A percentile compares a stretch with the other conserved stretches of the same genome.
Conservation (phyloP, 2,329 filamentous ascomycete species). For the Sordariomycetes sp. region DNA sequence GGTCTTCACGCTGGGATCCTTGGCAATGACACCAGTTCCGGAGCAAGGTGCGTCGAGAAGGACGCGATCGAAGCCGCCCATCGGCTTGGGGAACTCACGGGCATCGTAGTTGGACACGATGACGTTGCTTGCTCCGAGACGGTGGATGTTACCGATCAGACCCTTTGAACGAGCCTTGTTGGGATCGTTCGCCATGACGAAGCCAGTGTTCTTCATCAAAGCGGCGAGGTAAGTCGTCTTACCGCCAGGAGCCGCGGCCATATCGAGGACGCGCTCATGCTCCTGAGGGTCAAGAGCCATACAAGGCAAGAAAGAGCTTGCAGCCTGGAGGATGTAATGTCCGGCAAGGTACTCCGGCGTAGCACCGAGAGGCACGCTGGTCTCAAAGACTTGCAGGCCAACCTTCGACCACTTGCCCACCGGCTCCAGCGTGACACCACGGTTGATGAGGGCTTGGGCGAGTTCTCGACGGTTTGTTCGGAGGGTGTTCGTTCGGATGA, state of each 20-base stretch:
- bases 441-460: constrained; percentile 88
- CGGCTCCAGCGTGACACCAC: constrained; percentile 90
- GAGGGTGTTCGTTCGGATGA: constrained; percentile 94
- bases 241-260: constrained; percentile 92
- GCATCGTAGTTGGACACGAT: constrained; percentile 95
- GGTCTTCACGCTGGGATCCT: constrained; percentile 94
- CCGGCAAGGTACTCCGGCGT: constrained; percentile 96
- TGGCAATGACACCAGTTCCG: constrained; percentile 93
- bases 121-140: constrained; percentile 85
- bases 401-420: constrained; percentile 99
- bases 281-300: constrained; percentile 96
- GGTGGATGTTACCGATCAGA: constrained; percentile 96
- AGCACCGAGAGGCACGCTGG: constrained; percentile 74
- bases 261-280: constrained; percentile 81
- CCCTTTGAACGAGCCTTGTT: constrained; percentile 91
- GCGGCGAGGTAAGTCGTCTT: constrained; percentile 97
- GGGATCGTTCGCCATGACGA: constrained; percentile 92
- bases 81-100: constrained; percentile 84
- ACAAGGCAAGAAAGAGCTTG: constrained; percentile 91
- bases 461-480: constrained; percentile 69
- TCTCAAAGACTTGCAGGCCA: constrained; percentile 92
- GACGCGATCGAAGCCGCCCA: constrained; percentile 93
- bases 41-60: constrained; percentile 93
- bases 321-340: constrained; percentile 96
- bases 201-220: constrained; percentile 91